phyloP scores from a whole-genome alignment of 305 asterid species.

The Vinca major region DNA sequence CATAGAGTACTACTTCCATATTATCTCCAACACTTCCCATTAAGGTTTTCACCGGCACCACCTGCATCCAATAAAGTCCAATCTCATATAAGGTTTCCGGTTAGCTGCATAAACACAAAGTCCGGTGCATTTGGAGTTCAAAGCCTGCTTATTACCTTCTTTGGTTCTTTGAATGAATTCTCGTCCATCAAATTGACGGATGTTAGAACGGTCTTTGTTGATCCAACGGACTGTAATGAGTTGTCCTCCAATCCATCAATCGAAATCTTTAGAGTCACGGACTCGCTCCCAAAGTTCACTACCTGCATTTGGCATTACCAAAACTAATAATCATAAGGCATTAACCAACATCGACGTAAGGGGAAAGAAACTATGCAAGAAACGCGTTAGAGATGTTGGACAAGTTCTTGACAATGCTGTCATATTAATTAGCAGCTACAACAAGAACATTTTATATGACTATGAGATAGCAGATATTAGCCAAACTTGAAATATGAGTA shows the following conservation, averaged over 20 bases:
- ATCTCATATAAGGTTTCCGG: not conserved
- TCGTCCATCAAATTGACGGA: conserved; percentile 58
- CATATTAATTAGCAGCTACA: too few relatives aligned
- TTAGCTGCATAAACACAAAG: too few relatives aligned
- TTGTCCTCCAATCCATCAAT: conserved; percentile 13
- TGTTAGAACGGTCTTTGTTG: conserved; percentile 25
- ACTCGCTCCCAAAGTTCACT: conserved; percentile 21
- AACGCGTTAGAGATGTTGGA: too few relatives aligned
- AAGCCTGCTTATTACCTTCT: conserved; percentile 36
- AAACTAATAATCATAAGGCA: not conserved
- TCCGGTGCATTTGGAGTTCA: not conserved
- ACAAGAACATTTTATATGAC: too few relatives aligned
- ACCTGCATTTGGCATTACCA: conserved; percentile 14
- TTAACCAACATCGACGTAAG: not conserved
- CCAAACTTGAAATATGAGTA: not conserved
- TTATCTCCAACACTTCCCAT: conserved; percentile 38
- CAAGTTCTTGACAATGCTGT: too few relatives aligned
- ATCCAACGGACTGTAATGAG: conserved; percentile 14
- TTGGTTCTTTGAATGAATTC: conserved; percentile 60
- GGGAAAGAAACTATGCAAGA: not conserved
- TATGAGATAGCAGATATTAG: not conserved
- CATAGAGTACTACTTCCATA: conserved; percentile 41
- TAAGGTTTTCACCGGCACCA: conserved; percentile 34
- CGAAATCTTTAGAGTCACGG: conserved; percentile 16
- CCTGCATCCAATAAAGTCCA: conserved; percentile 34